Conservation (phyloP, 352 stramenopile genomes). For the Phytophthora pinifolia region DNA sequence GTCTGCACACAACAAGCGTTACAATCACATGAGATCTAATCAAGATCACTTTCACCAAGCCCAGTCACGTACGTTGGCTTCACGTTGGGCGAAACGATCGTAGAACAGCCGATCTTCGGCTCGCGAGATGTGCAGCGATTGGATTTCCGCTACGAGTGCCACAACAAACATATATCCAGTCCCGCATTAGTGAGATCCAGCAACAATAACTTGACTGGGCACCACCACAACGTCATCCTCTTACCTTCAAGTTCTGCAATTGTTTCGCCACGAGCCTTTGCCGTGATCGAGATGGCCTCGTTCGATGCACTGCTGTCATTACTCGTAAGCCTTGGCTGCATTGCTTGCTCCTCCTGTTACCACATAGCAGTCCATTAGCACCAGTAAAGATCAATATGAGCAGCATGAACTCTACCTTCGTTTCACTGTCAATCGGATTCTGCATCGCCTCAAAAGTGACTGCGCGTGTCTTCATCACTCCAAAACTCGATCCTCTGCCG, state of each 20-base stretch:
- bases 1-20: conserved; percentile 30
- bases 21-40: not conserved
- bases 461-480: conserved; percentile 11
- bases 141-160: conserved; percentile 33
- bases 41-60: not conserved
- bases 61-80: conserved; percentile 37
- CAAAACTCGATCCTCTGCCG: not conserved
- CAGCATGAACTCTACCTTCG: conserved; percentile 11
- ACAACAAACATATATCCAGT: not conserved
- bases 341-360: conserved; percentile 7
- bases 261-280: conserved; percentile 36
- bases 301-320: not conserved
- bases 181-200: not conserved
- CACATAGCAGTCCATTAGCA: not conserved
- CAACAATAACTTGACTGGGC: not conserved
- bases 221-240: not conserved
- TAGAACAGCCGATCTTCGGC: conserved; percentile 46
- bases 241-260: conserved; percentile 53
- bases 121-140: conserved; percentile 41
- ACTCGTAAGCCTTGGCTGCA: not conserved
- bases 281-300: not conserved
- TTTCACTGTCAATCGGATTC: conserved; percentile 2
- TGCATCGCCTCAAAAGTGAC: conserved; percentile 2
- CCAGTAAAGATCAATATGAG: too few relatives aligned
- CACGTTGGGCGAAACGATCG: conserved; percentile 40